phyloP scores from a whole-genome alignment of 2,329 filamentous ascomycete species.

The Aspergillus alliaceus region DNA sequence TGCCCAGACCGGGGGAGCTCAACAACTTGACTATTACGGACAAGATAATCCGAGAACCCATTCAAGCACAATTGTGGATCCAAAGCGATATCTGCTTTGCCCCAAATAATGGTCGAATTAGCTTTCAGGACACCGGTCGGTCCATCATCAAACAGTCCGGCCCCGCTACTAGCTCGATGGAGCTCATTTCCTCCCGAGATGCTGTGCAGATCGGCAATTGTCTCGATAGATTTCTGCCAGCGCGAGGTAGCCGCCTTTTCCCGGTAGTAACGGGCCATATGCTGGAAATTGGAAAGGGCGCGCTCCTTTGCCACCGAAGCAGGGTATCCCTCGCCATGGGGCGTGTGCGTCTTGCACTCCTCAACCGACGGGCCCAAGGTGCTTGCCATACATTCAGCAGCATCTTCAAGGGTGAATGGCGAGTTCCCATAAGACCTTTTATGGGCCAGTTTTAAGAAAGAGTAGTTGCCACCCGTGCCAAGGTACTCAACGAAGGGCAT shows the following conservation, averaged over 20 bases:
- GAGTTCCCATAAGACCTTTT: constrained; percentile 35
- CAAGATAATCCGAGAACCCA: constrained; percentile 54
- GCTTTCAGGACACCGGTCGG: constrained; percentile 51
- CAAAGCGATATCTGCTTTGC: constrained; percentile 53
- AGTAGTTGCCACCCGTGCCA: constrained; percentile 51
- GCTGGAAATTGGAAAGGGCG: constrained; percentile 48
- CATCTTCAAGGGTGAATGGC: constrained; percentile 33
- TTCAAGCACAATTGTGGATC: constrained; percentile 51
- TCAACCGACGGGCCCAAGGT: constrained; percentile 51
- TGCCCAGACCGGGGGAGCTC: constrained; percentile 53
- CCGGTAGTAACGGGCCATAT: constrained; percentile 56
- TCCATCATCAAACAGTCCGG: constrained; percentile 46
- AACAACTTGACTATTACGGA: constrained; percentile 51
- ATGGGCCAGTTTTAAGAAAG: constrained; percentile 48
- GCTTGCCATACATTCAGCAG: constrained; percentile 51
- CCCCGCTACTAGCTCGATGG: constrained; percentile 37
- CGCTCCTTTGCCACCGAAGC: constrained; percentile 41
- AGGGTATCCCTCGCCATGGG: constrained; percentile 38
- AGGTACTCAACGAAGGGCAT: constrained; percentile 44
- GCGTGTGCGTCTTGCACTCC: constrained; percentile 42
- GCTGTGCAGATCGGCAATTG: constrained; percentile 48
- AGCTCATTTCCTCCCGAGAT: constrained; percentile 36
- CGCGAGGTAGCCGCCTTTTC: constrained; percentile 45
- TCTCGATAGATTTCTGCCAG: constrained; percentile 56
- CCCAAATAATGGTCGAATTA: constrained; percentile 55